phyloP scores from a whole-genome alignment of 2,329 filamentous ascomycete species.

The Scedosporium dehoogii region DNA sequence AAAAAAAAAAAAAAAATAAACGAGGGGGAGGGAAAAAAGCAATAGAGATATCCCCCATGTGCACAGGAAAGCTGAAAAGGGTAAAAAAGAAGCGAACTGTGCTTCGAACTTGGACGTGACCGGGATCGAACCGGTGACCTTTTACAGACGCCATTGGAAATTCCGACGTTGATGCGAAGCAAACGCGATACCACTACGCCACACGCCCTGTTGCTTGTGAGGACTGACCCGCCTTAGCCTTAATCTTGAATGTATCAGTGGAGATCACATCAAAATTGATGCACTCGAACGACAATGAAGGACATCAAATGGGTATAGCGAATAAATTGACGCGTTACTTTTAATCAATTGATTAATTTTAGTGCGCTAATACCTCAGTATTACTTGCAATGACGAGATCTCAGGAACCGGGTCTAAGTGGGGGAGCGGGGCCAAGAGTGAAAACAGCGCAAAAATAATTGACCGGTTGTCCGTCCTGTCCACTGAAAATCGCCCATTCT shows the following conservation, averaged over 20 bases:
- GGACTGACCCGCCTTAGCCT: neutral
- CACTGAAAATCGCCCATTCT: neutral
- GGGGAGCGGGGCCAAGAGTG: neutral
- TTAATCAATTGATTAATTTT: neutral
- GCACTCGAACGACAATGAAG: neutral
- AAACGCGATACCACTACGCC: slow-evolving; percentile 2
- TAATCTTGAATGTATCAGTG: neutral
- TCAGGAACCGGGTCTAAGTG: neutral
- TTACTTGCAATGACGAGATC: neutral
- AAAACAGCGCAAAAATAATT: neutral
- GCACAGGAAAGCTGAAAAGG: neutral
- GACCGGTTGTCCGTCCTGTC: neutral
- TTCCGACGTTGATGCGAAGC: neutral
- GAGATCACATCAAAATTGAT: too few species aligned
- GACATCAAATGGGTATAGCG: neutral
- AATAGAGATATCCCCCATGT: too few species aligned
- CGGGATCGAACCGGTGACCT: slow-evolving; percentile 2
- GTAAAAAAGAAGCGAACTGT: neutral
- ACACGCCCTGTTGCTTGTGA: neutral
- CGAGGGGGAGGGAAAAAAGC: too few species aligned
- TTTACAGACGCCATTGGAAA: neutral
- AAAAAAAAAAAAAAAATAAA: neutral
- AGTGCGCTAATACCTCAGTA: neutral
- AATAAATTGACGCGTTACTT: neutral
- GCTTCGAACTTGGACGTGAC: neutral